Evolutionary conservation across 2,329 filamentous ascomycete species (phyloP).

Genomic region (Canariomyces notabilis): DNA sequence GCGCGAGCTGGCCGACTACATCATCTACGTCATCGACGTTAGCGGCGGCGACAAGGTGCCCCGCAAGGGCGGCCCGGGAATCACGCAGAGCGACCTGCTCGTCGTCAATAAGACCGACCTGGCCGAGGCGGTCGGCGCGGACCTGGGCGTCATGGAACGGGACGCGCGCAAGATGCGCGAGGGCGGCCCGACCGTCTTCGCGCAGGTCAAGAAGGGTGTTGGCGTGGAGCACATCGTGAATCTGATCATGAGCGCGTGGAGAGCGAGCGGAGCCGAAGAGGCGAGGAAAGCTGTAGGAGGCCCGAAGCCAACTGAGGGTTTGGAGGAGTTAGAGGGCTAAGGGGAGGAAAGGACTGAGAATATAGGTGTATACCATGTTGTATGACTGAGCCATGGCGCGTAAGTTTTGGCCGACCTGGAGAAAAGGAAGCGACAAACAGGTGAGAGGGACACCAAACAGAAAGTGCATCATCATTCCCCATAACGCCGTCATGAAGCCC

Average conservation of each 20-base stretch:
- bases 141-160: slow-evolving; percentile 87
- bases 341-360: background rate
- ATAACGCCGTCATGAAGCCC: slow-evolving; percentile 15
- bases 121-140: slow-evolving; percentile 83
- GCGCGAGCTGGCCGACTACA: slow-evolving; percentile 91
- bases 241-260: slow-evolving; percentile 88
- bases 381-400: background rate
- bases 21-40: slow-evolving; percentile 98
- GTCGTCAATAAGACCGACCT: slow-evolving; percentile 98
- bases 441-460: background rate
- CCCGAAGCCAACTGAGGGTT: slow-evolving; percentile 51
- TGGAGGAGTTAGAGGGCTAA: slow-evolving; percentile 39
- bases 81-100: slow-evolving; percentile 90
- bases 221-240: slow-evolving; percentile 83
- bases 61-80: slow-evolving; percentile 90
- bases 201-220: slow-evolving; percentile 90
- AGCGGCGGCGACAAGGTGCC: slow-evolving; percentile 95
- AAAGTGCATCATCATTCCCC: slow-evolving; percentile 15
- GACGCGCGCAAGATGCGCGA: slow-evolving; percentile 93
- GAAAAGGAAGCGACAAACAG: background rate
- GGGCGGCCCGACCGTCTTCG: slow-evolving; percentile 91
- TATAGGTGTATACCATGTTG: background rate
- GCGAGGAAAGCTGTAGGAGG: slow-evolving; percentile 50
- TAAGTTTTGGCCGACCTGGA: too few relatives aligned
- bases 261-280: slow-evolving; percentile 73